Evolutionary conservation across 2,329 filamentous ascomycete species (phyloP).

Genomic region (Beauveria caledonica): DNA sequence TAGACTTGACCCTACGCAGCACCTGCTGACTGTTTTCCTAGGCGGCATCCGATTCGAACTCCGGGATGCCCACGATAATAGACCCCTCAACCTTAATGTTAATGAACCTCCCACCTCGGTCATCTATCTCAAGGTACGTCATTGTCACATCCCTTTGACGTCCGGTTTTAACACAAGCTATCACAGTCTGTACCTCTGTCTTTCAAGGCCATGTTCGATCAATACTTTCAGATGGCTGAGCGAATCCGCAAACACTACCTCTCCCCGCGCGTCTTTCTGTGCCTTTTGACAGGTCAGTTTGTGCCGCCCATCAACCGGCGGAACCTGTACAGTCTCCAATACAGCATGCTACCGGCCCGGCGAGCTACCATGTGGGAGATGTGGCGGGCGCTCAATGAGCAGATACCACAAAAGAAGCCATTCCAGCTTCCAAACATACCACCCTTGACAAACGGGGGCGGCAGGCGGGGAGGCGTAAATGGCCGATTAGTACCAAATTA

Average conservation of each 20-base stretch:
- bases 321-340: slow-evolving; percentile 92
- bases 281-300: slow-evolving; percentile 81
- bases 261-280: slow-evolving; percentile 78
- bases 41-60: slow-evolving; percentile 81
- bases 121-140: slow-evolving; percentile 70
- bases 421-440: slow-evolving; percentile 29
- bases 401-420: slow-evolving; percentile 37
- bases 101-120: slow-evolving; percentile 62
- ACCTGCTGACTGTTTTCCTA: slow-evolving; percentile 13
- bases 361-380: slow-evolving; percentile 76
- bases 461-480: slow-evolving; percentile 19
- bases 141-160: background rate
- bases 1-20: accelerated
- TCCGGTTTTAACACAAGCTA: background rate
- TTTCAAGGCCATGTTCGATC: slow-evolving; percentile 90
- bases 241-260: slow-evolving; percentile 94
- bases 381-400: slow-evolving; percentile 62
- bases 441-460: slow-evolving; percentile 23
- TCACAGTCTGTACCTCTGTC: slow-evolving; percentile 75
- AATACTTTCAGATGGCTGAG: slow-evolving; percentile 91
- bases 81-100: slow-evolving; percentile 30
- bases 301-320: slow-evolving; percentile 92
- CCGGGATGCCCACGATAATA: slow-evolving; percentile 57
- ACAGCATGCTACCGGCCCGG: slow-evolving; percentile 87
- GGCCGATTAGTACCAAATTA: slow-evolving; percentile 20